These are phyloP conservation scores for Stemphylium lycopersici DNA, from an alignment of 2,329 filamentous ascomycete genomes.

Conservation along the genomic window DNA sequence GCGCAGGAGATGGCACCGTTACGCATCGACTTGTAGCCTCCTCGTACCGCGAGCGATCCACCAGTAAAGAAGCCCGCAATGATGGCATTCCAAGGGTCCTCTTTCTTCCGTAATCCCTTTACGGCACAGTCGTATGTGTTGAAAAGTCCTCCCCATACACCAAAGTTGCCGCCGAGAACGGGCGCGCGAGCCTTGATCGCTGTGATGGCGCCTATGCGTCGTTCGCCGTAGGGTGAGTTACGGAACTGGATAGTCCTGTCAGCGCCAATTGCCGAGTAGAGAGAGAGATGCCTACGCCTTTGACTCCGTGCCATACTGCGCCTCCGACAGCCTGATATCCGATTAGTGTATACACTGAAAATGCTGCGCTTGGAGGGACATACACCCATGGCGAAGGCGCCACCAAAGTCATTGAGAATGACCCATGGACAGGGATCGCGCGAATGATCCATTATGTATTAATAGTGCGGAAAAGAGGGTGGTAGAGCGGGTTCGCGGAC, in stretches of 20 bases:
- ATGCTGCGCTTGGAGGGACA: constrained; percentile 45
- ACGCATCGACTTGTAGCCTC: constrained; percentile 87
- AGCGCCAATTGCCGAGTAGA: constrained; percentile 4
- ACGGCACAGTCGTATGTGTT: constrained; percentile 95
- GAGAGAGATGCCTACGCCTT: constrained; percentile 69
- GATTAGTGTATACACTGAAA: constrained; percentile 11
- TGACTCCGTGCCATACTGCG: constrained; percentile 91
- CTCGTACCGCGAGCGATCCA: constrained; percentile 87
- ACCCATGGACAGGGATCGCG: constrained; percentile 98
- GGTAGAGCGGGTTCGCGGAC: background rate
- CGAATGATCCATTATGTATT: constrained; percentile 80
- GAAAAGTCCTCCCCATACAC: constrained; percentile 96
- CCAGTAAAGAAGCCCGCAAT: constrained; percentile 93
- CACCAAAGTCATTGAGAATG: constrained; percentile 94
- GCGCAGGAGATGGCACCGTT: constrained; percentile 97
- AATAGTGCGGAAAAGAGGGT: background rate
- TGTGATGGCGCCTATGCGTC: constrained; percentile 90
- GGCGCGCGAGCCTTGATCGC: constrained; percentile 97
- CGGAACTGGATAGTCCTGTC: constrained; percentile 35
- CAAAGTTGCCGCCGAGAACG: constrained; percentile 96
- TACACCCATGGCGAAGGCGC: constrained; percentile 96
- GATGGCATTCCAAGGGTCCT: constrained; percentile 98
- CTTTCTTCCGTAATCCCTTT: constrained; percentile 90
- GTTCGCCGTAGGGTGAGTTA: constrained; percentile 75
- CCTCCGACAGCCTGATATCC: constrained; percentile 51